phyloP scores from a whole-genome alignment of 2,329 filamentous ascomycete genomes.

The Ascochyta rabiei region DNA sequence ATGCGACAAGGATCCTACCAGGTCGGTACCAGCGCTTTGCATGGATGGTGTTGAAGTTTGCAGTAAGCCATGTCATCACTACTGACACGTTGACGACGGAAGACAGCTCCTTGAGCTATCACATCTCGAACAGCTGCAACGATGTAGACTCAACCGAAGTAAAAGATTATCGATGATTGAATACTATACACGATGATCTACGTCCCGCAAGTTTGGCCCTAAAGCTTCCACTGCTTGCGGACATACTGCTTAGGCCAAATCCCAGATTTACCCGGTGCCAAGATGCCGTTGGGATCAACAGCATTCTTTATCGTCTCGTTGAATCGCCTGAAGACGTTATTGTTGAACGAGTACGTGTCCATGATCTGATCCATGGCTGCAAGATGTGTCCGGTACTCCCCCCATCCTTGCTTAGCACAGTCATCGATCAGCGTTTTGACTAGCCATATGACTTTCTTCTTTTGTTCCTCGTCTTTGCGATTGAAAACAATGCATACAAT shows the following conservation, averaged over 20 bases:
- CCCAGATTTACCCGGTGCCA: constrained; percentile 29
- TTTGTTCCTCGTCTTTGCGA: constrained; percentile 25
- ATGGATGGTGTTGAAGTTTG: too few relatives aligned
- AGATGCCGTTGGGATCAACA: constrained; percentile 50
- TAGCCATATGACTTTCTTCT: constrained; percentile 25
- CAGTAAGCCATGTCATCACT: too few relatives aligned
- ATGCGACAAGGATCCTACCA: too few relatives aligned
- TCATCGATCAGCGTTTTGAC: constrained; percentile 45
- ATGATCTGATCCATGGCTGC: constrained; percentile 56
- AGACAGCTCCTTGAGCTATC: too few relatives aligned
- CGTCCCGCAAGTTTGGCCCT: too few relatives aligned
- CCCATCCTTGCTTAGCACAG: constrained; percentile 48
- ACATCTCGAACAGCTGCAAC: too few relatives aligned
- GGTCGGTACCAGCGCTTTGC: too few relatives aligned
- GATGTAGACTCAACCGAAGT: too few relatives aligned
- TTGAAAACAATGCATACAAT: constrained; percentile 44
- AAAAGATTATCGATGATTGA: too few relatives aligned
- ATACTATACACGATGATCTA: too few relatives aligned
- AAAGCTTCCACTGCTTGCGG: too few relatives aligned
- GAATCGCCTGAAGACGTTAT: constrained; percentile 49
- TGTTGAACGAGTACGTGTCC: constrained; percentile 53
- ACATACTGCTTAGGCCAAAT: constrained; percentile 14
- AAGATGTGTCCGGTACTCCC: constrained; percentile 56
- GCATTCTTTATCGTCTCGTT: constrained; percentile 55
- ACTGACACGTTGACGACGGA: too few relatives aligned